Base-by-base conservation (phyloP, 345 rosid species). In the Draba incana region DNA sequence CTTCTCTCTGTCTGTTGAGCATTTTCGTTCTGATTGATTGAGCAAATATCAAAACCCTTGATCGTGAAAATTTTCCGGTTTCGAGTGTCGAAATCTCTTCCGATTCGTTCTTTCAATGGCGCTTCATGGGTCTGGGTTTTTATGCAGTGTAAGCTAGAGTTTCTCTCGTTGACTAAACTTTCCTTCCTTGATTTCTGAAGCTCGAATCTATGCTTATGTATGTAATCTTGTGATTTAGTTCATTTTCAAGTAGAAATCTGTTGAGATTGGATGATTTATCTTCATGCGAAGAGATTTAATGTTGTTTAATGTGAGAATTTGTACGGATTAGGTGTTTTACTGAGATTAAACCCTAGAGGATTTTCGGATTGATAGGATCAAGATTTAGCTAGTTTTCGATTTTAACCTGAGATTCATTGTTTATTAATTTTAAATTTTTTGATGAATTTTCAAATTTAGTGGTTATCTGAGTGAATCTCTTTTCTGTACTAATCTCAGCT, bases 131-230 rank as follows among this genome's bases (percentile, higher is more conserved):
- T 75, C 80, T 42, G 66, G 52, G 30, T 42, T 70, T 31, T 27
- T 51, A 43, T 77, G 43, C 79, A 85, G 67, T 12, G 86, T 83
- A 70, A 79, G 79, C 56, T 56, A 13, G 0, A 10, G 43, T 59
- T 38, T 15, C 57, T n/a, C 31, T 20, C 33, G 0, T 28, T 55
- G 12, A 5, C 31, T 5, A 2, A 60, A 6, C 2, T 43, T 25
- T 11, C 13, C 44, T 9, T 37, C 28, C 3, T 41, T 28, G 15
- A 38, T 49, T 39, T 28, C 48, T 55, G 10, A 25, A 20, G 20
- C 1, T 20, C 20, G 20, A 20, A 20, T 20, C 20, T 20, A 20
- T 20, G 0, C 20, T 20, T 68, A 15, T 52, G 5, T 57, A 27
- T 23, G 5, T 1, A n/a, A n/a, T n/a, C n/a, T n/a, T n/a, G n/a